Evolutionary conservation across 768 basidiomycete species (phyloP), one percentile per base, ranked within the genome.

Genomic region (Tubosaeta brunneosetosa): DNA sequence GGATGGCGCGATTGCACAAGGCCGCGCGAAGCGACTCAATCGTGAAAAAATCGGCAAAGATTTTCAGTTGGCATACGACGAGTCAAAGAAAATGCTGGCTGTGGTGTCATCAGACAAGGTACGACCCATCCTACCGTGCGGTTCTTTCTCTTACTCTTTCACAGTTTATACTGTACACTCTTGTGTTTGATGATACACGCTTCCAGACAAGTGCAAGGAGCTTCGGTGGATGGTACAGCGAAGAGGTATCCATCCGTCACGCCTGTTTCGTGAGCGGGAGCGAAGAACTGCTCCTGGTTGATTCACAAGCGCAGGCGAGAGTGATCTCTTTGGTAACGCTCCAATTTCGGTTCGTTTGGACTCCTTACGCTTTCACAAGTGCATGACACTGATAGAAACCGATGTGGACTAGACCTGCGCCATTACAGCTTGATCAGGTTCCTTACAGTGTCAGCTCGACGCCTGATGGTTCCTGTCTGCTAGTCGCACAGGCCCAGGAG

Each of bases 281-380:
- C 33, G 82, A 84, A 55, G 83, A 84, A 49, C 44, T 84, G 3
- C 57, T 79, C 0, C 61, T 84, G 0, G 66, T 83, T 3, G 82
- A 84, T 53, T 70, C 71, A 0, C 56, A 52, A 4, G 66, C 66
- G 0, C 71, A 71, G 14, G 78, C 72, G 2, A 66, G 82, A 16
- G 69, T 84, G n/a, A 82, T 74, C 55, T 84, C 83, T 1, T 57
- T 82, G 42, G 65, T 78, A 3, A 77, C 79, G 0, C 73, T 77
- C 50, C 77, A 80, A 44, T 82, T 81, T 51, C 66, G 81, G 81
- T 82, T 27, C 29, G 69, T 54, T 7, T n/a, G 6, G 4, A 8
- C 8, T 31, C 3, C 1, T 11, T 44, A 4, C 29, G 9, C 29
- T 29, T 6, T 31, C 11, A 3, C 13, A 17, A 17, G 8, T 38